Conservation (phyloP, 768 basidiomycete species). For the Lactarius akahatsu region DNA sequence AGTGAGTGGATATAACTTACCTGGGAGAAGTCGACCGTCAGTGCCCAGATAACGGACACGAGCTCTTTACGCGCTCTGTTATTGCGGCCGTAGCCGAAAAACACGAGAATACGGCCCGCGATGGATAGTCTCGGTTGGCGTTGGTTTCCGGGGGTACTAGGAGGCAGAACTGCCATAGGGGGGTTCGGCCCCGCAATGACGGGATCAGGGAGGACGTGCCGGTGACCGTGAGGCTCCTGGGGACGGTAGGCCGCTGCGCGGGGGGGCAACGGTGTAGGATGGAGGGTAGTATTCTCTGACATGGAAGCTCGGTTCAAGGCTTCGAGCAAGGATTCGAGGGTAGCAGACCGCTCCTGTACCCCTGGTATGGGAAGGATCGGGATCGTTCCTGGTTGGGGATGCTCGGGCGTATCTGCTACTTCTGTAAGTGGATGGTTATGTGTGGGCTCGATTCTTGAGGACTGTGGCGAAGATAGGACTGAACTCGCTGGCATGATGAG, state of each 20-base stretch:
- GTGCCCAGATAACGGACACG: constrained; percentile 51
- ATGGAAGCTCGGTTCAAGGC: constrained; percentile 6
- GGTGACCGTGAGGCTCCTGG: not conserved
- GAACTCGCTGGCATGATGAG: constrained; percentile 6
- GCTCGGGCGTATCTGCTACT: constrained; percentile 12
- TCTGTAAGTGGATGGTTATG: constrained; percentile 1
- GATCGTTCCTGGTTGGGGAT: constrained; percentile 3
- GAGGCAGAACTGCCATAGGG: not conserved
- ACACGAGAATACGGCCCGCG: constrained; percentile 35
- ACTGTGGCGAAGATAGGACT: not conserved
- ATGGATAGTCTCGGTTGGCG: constrained; percentile 10
- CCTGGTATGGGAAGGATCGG: not conserved
- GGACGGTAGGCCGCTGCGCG: not conserved
- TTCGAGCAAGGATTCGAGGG: constrained; percentile 11
- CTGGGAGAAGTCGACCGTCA: constrained; percentile 53
- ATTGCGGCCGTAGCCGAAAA: constrained; percentile 54
- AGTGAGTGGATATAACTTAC: constrained; percentile 36
- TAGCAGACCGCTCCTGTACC: constrained; percentile 1
- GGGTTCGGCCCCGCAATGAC: not conserved
- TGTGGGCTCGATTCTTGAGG: not conserved
- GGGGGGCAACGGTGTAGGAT: not conserved
- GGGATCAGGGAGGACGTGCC: constrained; percentile 3
- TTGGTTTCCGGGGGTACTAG: constrained; percentile 2
- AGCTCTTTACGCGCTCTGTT: constrained; percentile 54
- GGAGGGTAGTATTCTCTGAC: constrained; percentile 8